phyloP scores from a whole-genome alignment of 768 basidiomycete genomes.

The Tulasnella sp. region DNA sequence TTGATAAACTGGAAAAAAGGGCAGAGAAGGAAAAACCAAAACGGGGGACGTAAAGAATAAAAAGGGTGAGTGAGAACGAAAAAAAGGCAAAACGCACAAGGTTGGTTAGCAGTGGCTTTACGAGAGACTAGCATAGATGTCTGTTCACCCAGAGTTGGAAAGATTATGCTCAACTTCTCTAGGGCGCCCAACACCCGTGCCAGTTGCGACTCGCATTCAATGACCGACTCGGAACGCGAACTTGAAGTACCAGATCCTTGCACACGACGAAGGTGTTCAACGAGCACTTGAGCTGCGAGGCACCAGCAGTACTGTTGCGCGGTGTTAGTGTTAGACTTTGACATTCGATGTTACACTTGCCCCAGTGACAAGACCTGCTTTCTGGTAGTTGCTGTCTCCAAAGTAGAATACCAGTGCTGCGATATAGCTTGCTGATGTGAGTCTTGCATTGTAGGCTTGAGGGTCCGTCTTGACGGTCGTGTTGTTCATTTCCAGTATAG shows the following conservation, averaged over 20 bases:
- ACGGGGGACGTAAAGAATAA: too few relatives aligned
- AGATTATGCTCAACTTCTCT: slow-evolving; percentile 1
- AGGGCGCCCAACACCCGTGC: background rate
- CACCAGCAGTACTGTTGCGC: slow-evolving; percentile 8
- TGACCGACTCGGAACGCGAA: too few relatives aligned
- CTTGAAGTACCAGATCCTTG: too few relatives aligned
- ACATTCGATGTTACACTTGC: too few relatives aligned
- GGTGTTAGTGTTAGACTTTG: too few relatives aligned
- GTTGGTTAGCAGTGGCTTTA: too few relatives aligned
- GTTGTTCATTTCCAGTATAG: background rate
- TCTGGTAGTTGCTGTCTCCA: background rate
- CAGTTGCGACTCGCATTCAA: background rate
- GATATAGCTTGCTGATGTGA: background rate
- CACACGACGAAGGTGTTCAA: background rate
- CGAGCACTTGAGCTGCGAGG: background rate
- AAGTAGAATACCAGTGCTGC: slow-evolving; percentile 1
- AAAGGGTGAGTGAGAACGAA: too few relatives aligned
- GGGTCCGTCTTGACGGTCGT: background rate
- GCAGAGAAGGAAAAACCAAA: too few relatives aligned
- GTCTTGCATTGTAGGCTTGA: slow-evolving; percentile 1
- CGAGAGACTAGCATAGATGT: too few relatives aligned
- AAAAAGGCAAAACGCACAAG: too few relatives aligned
- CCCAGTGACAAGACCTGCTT: background rate
- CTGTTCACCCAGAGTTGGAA: background rate
- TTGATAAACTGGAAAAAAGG: too few relatives aligned